These are phyloP conservation scores for Chrysanthemum makinoi DNA, from an alignment of 129 eudicot species.

Conservation along the genomic window DNA sequence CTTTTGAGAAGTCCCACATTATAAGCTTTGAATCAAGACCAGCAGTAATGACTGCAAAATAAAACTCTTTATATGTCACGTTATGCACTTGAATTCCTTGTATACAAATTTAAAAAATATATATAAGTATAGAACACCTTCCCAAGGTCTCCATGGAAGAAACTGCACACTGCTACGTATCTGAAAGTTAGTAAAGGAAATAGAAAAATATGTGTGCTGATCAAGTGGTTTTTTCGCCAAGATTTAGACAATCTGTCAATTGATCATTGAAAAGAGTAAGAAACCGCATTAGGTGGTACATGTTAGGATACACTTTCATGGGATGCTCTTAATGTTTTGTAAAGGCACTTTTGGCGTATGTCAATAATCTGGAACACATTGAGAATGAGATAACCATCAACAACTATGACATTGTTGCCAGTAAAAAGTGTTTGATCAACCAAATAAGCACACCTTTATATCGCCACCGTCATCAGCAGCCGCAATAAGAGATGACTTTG, in stretches of 20 bases:
- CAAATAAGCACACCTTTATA: constrained; percentile 62
- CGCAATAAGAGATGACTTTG: constrained; percentile 85
- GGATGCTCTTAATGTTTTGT: constrained; percentile 87
- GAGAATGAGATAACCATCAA: no score
- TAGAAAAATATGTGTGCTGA: no score
- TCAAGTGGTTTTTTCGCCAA: background rate
- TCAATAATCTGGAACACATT: constrained; percentile 65
- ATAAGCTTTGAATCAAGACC: constrained; percentile 91
- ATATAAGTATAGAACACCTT: constrained; percentile 49
- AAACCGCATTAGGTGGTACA: background rate
- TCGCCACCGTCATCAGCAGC: constrained; percentile 97
- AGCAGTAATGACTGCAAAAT: constrained; percentile 67
- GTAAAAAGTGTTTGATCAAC: no score
- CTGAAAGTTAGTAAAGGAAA: constrained; percentile 34
- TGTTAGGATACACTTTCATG: constrained; percentile 86
- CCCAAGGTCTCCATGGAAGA: constrained; percentile 99
- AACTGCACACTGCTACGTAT: constrained; percentile 93
- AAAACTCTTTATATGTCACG: background rate
- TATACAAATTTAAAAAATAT: background rate
- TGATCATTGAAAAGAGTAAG: background rate
- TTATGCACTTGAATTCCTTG: background rate
- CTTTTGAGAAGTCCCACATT: constrained; percentile 95
- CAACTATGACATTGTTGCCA: no score
- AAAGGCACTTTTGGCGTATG: constrained; percentile 62
- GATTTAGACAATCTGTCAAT: background rate